Evolutionary conservation across 352 stramenopile species (phyloP).

Genomic region (Globisporangium viniferum): DNA sequence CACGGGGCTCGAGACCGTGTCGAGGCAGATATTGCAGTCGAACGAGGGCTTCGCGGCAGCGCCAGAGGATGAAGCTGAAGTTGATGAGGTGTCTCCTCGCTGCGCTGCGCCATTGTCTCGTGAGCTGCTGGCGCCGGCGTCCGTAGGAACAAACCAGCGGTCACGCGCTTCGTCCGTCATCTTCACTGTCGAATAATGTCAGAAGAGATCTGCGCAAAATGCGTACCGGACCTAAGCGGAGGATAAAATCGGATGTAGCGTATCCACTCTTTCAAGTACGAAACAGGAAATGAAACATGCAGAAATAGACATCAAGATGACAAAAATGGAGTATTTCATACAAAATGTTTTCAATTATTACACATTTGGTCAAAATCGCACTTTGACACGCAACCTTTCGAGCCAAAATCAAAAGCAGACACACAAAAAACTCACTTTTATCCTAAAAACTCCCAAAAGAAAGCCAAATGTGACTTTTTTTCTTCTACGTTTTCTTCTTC

Average conservation of each 20-base stretch:
- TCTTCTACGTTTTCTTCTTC: slow-evolving; percentile 2
- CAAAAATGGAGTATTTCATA: no score
- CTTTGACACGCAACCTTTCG: slow-evolving; percentile 1
- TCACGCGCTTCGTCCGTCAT: slow-evolving; percentile 4
- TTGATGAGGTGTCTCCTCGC: not conserved
- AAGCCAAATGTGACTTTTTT: not conserved
- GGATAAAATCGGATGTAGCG: not conserved
- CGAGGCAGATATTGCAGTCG: slow-evolving; percentile 91
- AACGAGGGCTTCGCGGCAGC: slow-evolving; percentile 34
- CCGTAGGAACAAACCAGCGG: slow-evolving; percentile 6
- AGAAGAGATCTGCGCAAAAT: not conserved
- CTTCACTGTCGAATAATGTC: not conserved
- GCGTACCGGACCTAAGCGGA: not conserved
- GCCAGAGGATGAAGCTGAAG: not conserved
- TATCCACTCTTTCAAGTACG: not conserved
- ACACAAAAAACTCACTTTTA: not conserved
- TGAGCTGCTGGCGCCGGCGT: not conserved
- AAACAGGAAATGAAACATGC: not conserved
- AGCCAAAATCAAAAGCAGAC: not conserved
- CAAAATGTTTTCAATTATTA: not conserved
- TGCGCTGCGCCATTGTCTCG: not conserved
- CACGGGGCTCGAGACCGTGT: slow-evolving; percentile 80
- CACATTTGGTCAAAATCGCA: not conserved
- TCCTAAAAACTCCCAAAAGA: not conserved
- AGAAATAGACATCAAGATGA: not conserved